phyloP scores from a whole-genome alignment of 1,139 yeast genomes.

The Protomyces macrosporus region DNA sequence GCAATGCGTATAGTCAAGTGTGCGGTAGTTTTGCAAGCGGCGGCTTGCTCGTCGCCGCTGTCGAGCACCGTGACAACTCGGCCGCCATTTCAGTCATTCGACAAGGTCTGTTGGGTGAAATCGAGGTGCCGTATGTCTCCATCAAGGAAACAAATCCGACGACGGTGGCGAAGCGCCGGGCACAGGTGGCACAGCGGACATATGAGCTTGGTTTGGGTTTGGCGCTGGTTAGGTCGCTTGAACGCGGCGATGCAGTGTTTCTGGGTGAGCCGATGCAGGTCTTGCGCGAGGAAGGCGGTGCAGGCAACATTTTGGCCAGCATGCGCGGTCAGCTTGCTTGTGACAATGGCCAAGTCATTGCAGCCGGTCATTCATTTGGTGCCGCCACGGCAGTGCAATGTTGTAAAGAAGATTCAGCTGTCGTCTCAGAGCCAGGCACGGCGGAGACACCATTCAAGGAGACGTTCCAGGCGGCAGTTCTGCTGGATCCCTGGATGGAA shows the following conservation, averaged over 20 bases:
- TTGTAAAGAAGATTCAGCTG: conserved; percentile 22
- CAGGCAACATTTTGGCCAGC: background rate
- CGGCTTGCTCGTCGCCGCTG: conserved; percentile 32
- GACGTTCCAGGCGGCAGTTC: conserved; percentile 24
- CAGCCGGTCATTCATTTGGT: conserved; percentile 34
- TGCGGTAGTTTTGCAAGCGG: conserved; percentile 34
- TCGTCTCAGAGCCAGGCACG: background rate
- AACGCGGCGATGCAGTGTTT: background rate
- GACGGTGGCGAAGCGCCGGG: conserved; percentile 31
- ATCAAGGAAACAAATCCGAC: conserved; percentile 30
- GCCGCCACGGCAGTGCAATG: conserved; percentile 33
- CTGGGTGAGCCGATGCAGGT: background rate
- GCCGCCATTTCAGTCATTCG: conserved; percentile 31
- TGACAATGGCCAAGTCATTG: conserved; percentile 23
- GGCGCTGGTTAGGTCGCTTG: conserved; percentile 25
- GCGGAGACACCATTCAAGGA: background rate
- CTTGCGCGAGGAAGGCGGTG: background rate
- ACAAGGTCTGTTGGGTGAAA: conserved; percentile 16
- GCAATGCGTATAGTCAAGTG: conserved; percentile 32
- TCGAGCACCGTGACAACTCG: conserved; percentile 33
- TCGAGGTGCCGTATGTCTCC: conserved; percentile 10
- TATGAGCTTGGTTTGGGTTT: conserved; percentile 31
- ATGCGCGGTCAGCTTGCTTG: background rate
- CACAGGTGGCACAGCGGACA: conserved; percentile 32
- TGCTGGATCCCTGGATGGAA: conserved; percentile 33